A percentile compares a stretch with the other conserved stretches of the same genome.
These are phyloP conservation scores for Colletotrichum sublineola DNA, from an alignment of 2,329 filamentous ascomycete genomes.

Conservation along the genomic window DNA sequence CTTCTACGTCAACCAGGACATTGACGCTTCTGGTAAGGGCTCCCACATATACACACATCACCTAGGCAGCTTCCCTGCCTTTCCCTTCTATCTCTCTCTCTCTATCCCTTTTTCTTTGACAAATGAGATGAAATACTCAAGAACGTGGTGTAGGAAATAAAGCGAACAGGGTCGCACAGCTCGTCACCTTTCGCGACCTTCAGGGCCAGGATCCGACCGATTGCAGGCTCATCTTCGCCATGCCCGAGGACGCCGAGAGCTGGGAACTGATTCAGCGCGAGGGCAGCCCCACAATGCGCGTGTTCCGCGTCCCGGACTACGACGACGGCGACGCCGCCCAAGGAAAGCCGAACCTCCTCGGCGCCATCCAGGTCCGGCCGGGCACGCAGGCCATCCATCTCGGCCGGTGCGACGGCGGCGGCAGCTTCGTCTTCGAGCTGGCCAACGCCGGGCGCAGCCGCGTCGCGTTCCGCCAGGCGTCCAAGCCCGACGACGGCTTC, in stretches of 20 bases:
- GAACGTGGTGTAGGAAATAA: slow-evolving; percentile 32
- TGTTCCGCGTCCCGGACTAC: slow-evolving; percentile 24
- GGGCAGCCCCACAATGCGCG: slow-evolving; percentile 30
- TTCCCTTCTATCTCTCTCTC: background rate
- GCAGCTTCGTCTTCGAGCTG: slow-evolving; percentile 40
- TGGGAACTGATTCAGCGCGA: slow-evolving; percentile 42
- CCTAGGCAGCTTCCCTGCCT: background rate
- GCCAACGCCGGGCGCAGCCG: slow-evolving; percentile 34
- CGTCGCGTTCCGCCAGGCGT: slow-evolving; percentile 40
- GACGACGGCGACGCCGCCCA: slow-evolving; percentile 12
- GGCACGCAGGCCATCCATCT: slow-evolving; percentile 37
- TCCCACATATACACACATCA: background rate
- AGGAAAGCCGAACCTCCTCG: slow-evolving; percentile 23
- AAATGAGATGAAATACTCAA: slow-evolving; percentile 21
- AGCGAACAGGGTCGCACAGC: slow-evolving; percentile 39
- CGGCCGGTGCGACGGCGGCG: slow-evolving; percentile 32
- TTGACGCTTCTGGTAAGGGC: slow-evolving; percentile 36
- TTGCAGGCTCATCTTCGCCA: slow-evolving; percentile 35
- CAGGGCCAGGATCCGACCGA: slow-evolving; percentile 1
- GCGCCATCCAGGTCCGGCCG: slow-evolving; percentile 30
- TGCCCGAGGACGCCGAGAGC: slow-evolving; percentile 42
- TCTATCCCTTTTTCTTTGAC: background rate
- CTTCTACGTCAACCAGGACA: slow-evolving; percentile 42
- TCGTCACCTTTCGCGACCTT: slow-evolving; percentile 35
- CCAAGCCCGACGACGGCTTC: slow-evolving; percentile 28